These are phyloP conservation scores for Hansenula sp. DNA, from an alignment of 1,139 yeast genomes.

Conservation along the genomic window DNA sequence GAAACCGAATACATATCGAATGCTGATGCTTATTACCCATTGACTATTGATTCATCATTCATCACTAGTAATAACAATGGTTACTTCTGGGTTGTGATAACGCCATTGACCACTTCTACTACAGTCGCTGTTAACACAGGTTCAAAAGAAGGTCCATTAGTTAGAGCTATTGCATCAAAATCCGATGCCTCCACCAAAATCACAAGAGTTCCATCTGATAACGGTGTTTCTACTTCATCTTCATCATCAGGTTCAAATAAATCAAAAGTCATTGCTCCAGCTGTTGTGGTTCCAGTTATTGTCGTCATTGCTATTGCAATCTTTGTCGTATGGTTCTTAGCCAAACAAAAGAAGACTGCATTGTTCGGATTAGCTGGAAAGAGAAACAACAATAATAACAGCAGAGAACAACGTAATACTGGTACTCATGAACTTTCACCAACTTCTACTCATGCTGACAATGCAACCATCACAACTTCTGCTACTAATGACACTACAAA, in stretches of 20 bases:
- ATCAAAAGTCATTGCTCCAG: slow-evolving; percentile 30
- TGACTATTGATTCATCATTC: slow-evolving; percentile 27
- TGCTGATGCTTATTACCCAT: slow-evolving; percentile 33
- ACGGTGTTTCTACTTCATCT: slow-evolving; percentile 20
- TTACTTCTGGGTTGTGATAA: slow-evolving; percentile 31
- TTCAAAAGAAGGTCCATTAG: slow-evolving; percentile 32
- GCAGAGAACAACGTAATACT: slow-evolving; percentile 5
- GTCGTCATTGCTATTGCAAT: slow-evolving; percentile 23
- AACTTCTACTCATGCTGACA: slow-evolving; percentile 8
- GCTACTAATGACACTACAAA: slow-evolving; percentile 14
- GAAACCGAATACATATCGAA: slow-evolving; percentile 29
- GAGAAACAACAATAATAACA: background rate
- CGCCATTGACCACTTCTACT: slow-evolving; percentile 31
- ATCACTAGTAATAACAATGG: slow-evolving; percentile 29
- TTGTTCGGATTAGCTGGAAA: background rate
- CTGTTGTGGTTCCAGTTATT: slow-evolving; percentile 38
- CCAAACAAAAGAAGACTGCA: slow-evolving; percentile 14
- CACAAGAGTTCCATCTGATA: slow-evolving; percentile 35
- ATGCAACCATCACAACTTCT: slow-evolving; percentile 8
- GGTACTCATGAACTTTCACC: slow-evolving; percentile 15
- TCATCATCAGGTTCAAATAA: slow-evolving; percentile 16
- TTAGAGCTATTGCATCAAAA: slow-evolving; percentile 27
- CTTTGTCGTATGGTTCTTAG: slow-evolving; percentile 17
- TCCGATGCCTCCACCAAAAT: slow-evolving; percentile 27
- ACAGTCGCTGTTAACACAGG: slow-evolving; percentile 32